Conservation (phyloP, 768 basidiomycete genomes). For the Boletus sp. region DNA sequence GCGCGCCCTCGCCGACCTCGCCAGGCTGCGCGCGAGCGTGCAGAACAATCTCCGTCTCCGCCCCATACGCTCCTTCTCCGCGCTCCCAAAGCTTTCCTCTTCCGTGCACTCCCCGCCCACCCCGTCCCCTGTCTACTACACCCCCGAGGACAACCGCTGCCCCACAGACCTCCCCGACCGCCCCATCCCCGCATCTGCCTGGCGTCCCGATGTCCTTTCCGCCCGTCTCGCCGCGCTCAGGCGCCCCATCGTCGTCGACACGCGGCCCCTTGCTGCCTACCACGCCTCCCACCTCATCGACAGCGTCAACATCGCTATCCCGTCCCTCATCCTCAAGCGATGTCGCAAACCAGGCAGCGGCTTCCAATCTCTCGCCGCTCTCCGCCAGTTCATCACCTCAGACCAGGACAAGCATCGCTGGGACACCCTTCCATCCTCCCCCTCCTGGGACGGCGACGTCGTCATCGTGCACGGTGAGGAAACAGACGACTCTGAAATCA, state of each 20-base stretch:
- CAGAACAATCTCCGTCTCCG: conserved; percentile 75
- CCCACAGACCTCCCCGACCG: conserved; percentile 15
- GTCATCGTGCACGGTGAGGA: conserved; percentile 76
- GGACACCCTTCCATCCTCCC: conserved; percentile 53
- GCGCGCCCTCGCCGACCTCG: conserved; percentile 64
- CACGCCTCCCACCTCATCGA: conserved; percentile 59
- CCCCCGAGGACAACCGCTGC: conserved; percentile 39
- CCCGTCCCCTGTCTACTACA: conserved; percentile 51
- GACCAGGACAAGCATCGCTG: conserved; percentile 68
- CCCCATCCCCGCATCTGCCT: conserved; percentile 33
- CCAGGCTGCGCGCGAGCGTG: conserved; percentile 65
- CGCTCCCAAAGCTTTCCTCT: conserved; percentile 45
- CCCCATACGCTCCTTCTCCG: conserved; percentile 61
- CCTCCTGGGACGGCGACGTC: conserved; percentile 65
- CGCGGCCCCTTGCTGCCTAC: conserved; percentile 66
- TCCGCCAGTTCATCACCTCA: conserved; percentile 81
- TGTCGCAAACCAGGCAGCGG: conserved; percentile 67
- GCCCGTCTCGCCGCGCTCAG: conserved; percentile 44
- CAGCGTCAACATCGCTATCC: conserved; percentile 84
- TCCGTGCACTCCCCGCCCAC: conserved; percentile 27
- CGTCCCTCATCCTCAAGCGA: conserved; percentile 86
- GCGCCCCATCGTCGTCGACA: conserved; percentile 78
- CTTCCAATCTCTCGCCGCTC: conserved; percentile 60
- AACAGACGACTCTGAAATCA: conserved; percentile 64
- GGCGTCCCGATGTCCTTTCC: conserved; percentile 45